Evolutionary conservation across 1,284 basidiomycete genomes (phyloP).

Genomic region (Boletus semigastroideus): DNA sequence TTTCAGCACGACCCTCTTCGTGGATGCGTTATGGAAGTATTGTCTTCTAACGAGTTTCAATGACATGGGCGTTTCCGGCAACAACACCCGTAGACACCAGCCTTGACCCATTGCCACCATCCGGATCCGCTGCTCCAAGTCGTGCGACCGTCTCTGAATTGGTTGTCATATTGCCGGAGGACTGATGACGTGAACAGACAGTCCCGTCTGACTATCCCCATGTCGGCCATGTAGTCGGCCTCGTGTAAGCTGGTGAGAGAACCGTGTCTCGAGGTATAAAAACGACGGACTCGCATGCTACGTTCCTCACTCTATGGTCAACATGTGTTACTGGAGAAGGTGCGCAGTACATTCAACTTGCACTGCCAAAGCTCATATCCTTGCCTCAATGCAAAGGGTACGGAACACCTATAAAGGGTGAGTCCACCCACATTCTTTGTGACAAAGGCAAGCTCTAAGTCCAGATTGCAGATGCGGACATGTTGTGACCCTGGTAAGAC

Average conservation of each 20-base stretch:
- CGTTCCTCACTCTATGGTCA: slow-evolving; percentile 16
- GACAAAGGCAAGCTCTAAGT: slow-evolving; percentile 7
- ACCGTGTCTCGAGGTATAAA: slow-evolving; percentile 30
- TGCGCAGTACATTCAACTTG: slow-evolving; percentile 4
- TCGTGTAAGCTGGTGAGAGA: slow-evolving; percentile 35
- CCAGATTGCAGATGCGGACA: slow-evolving; percentile 54
- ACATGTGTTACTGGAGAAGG: slow-evolving; percentile 50
- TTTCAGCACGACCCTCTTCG: slow-evolving; percentile 33
- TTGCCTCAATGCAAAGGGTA: slow-evolving; percentile 37
- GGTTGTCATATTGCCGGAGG: slow-evolving; percentile 25
- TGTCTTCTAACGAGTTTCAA: slow-evolving; percentile 33
- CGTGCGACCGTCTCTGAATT: slow-evolving; percentile 33
- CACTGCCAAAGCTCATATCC: slow-evolving; percentile 7
- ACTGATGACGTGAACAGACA: slow-evolving; percentile 32
- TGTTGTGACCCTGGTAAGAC: slow-evolving; percentile 50
- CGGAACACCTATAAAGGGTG: slow-evolving; percentile 51
- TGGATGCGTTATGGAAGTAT: slow-evolving; percentile 33
- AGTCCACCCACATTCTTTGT: slow-evolving; percentile 14
- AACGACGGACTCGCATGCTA: slow-evolving; percentile 14
- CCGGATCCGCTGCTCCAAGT: slow-evolving; percentile 26
- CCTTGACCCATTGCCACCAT: slow-evolving; percentile 11
- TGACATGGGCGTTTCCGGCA: slow-evolving; percentile 27
- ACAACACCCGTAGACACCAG: slow-evolving; percentile 14
- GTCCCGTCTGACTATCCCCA: slow-evolving; percentile 29
- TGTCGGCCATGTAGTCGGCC: slow-evolving; percentile 20